Base-by-base conservation (phyloP, 129 eudicot species). In the Flaveria linearis region DNA sequence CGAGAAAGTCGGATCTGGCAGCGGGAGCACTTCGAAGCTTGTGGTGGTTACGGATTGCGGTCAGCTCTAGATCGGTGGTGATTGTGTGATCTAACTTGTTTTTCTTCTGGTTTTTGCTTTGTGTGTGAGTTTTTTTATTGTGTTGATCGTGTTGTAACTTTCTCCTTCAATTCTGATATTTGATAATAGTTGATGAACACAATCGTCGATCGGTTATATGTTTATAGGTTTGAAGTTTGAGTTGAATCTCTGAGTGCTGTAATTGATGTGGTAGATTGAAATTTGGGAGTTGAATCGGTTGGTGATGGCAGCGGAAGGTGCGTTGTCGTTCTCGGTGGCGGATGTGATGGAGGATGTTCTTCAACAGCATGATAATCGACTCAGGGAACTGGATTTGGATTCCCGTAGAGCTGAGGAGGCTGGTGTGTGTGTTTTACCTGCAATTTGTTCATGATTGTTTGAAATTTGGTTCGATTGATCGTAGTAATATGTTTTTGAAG, bases 331-430 rank as follows among this genome's bases (percentile, higher is more conserved):
- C 76, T 89, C 96, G 11, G 90, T 86, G 78, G 96, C 92, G 53
- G 87, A 93, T 12, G 97, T 95, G 25, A 94, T 95, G 82, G 99
- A 95, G 75, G 91, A 86, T 89, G 97, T 95, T 87, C 96, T 95
- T 82, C 99, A 95, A 49, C 99, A 89, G 60, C 99, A 91, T 62
- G 96, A 87, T 16, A 76, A 69, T 45, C 83, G 87, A 68, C 81
- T 86, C 8, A 82, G 84, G 50, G 89, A 84, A 63, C 87, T 95
- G 23, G 96, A 95, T 87, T 91, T 91, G 55, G 99, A 95, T 20
- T 89, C 96, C 30, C 92, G 99, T 13, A 76, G 97, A 79, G 99
- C 99, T 1, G 94, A 95, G 72, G 99, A 91, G 82, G 97, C 99
- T 36, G 97, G 99, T 95, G 50, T 66, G 8, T 72, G 80, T 17